These are phyloP conservation scores for Torulaspora gathmanii DNA, from an alignment of 805 yeast genomes.

Conservation along the genomic window DNA sequence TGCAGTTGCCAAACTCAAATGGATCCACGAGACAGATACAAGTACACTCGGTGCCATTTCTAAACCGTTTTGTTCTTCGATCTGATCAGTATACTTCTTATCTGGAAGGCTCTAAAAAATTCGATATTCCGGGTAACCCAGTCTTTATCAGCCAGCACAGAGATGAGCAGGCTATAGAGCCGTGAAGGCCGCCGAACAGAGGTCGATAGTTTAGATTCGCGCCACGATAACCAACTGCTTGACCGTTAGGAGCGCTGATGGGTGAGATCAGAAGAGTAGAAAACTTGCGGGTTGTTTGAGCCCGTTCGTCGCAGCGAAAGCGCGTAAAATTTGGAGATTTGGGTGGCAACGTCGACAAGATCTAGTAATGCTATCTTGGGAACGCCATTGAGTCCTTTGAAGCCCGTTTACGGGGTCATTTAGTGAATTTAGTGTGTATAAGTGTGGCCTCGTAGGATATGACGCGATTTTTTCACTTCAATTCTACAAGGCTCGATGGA, in stretches of 20 bases:
- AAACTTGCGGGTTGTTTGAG: not conserved
- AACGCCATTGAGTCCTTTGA: not conserved
- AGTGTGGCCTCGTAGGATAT: not conserved
- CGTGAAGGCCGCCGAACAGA: not conserved
- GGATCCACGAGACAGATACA: too few relatives aligned
- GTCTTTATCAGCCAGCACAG: not conserved
- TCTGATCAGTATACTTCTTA: not conserved
- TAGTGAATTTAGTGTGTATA: not conserved
- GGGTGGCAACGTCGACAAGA: not conserved
- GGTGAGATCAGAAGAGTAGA: too few relatives aligned
- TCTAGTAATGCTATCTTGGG: too few relatives aligned
- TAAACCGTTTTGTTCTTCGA: too few relatives aligned
- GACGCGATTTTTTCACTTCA: not conserved
- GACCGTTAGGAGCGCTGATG: too few relatives aligned
- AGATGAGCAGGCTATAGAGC: not conserved
- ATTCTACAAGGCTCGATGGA: conserved; percentile 1
- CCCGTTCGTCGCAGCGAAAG: not conserved
- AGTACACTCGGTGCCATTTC: too few relatives aligned
- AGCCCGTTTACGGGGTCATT: not conserved
- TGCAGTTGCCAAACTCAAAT: not conserved
- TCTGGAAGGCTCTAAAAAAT: conserved; percentile 1
- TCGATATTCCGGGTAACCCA: conserved; percentile 4
- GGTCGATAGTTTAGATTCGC: not conserved
- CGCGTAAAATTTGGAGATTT: not conserved
- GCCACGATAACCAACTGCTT: too few relatives aligned